Evolutionary conservation across 2,329 filamentous ascomycete genomes (phyloP), one percentile per base, ranked within the genome.

Genomic region (Colletotrichum sidae): DNA sequence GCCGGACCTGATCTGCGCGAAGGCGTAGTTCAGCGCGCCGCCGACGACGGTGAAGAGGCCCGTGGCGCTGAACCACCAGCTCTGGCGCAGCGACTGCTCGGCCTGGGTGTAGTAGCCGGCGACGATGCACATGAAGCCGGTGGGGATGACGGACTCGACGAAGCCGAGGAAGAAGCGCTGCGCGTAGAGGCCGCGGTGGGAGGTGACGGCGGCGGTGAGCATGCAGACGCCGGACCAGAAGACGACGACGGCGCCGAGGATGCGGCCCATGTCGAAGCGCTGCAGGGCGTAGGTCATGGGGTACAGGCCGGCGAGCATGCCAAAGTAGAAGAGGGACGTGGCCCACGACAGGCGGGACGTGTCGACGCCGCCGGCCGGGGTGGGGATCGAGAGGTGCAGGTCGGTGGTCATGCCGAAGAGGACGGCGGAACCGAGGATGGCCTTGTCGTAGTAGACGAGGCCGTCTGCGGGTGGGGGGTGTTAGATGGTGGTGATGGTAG

Each of bases 311-410:
- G 86, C 88, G 2, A 94, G 82, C 90, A 92, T 92, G 42, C 91
- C 91, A 69, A 94, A 93, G 79, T 93, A 94, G 79, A 94, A 93
- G 71, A 93, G 82, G 0, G 90, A 93, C 0, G 90, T 93, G 2
- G 91, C 91, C 91, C 91, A 94, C 69, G 86, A 89, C 35, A 94
- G 84, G 10, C 91, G 85, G 0, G 85, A 83, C 0, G 92, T 93
- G 72, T 91, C 86, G 13, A 84, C 85, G 57, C 13, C 62, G 46
- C 57, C 62, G 0, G 84, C 85, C 1, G 85, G 83, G 0, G 89
- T 88, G 1, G 70, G 74, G 0, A 77, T 78, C 37, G 82, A 82
- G 46, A 94, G 84, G 2, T 79, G 68, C 4, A 94, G 83, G 72
- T 93, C 90, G 3, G 80, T 79, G 0, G 90, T 92, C 90, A 94